Percentiles rank a stretch among this genome's conserved stretches.
Conservation (phyloP, 805 yeast genomes). For the Teunomyces panamensis region DNA sequence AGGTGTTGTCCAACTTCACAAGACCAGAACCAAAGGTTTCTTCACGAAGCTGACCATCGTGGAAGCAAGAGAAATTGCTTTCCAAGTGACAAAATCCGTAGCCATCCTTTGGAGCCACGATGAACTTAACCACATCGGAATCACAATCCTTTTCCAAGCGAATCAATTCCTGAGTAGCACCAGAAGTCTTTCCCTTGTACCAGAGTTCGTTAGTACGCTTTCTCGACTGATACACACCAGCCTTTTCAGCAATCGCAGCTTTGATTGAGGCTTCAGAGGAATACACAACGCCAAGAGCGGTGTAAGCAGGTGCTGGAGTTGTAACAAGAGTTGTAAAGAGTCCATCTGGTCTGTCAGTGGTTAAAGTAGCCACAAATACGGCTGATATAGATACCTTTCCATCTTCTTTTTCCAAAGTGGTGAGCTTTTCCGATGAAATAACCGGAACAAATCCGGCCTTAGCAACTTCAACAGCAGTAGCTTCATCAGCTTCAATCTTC, state of each 20-base stretch:
- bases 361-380: conserved; percentile 50
- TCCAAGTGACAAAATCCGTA: conserved; percentile 91
- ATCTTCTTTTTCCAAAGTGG: conserved; percentile 24
- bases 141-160: conserved; percentile 82
- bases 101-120: conserved; percentile 75
- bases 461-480: conserved; percentile 25
- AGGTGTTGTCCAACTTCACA: conserved; percentile 61
- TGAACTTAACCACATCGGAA: conserved; percentile 82
- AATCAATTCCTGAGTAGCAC: conserved; percentile 81
- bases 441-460: conserved; percentile 35
- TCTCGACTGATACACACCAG: conserved; percentile 94
- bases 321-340: conserved; percentile 80
- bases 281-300: conserved; percentile 80
- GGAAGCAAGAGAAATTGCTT: conserved; percentile 71
- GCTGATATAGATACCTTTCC: conserved; percentile 37
- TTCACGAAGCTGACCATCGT: conserved; percentile 33
- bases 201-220: conserved; percentile 76
- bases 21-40: conserved; percentile 64
- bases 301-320: conserved; percentile 54
- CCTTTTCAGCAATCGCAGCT: conserved; percentile 74
- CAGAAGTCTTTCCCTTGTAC: conserved; percentile 96
- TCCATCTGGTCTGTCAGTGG: conserved; percentile 85
- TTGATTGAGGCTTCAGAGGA: conserved; percentile 79
- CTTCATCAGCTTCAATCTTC: conserved; percentile 17
- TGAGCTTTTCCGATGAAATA: conserved; percentile 21